Evolutionary conservation across 1,284 basidiomycete species (phyloP), one percentile per base, ranked within the genome.

Genomic region (Marasmius oreades): DNA sequence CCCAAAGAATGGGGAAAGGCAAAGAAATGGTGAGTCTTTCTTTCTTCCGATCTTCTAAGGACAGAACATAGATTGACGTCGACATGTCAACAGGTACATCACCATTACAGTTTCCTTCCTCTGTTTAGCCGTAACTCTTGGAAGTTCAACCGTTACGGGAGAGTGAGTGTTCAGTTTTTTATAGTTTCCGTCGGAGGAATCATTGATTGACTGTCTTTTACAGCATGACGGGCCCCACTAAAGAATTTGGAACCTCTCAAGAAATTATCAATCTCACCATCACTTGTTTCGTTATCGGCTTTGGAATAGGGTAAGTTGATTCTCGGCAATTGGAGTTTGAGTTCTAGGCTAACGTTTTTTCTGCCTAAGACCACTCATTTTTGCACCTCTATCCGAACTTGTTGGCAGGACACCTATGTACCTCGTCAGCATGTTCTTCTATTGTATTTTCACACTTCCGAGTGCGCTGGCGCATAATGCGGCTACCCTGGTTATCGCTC

Each of bases 371-470:
- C 73, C 73, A 11, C 61, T 74, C 24, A 63, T 70, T 52, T 70
- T 73, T 51, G 71, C 72, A 0, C 73, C 74, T 8, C 60, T 76
- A 3, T 74, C 71, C 2, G 86, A 90, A 63, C 69, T 74, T 18
- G 63, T 71, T 31, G 76, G 76, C 10, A 66, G 75, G 2, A 73
- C 75, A 28, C 78, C 79, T 1, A 70, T 85, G 37, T 86, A 88
- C 64, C 69, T 82, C 60, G 61, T 78, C 55, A 74, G 80, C 46
- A 82, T 85, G 63, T 69, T 83, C 63, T 68, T 81, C 42, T 88
- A 84, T 71, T 81, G 79, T 16, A 76, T 78, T 44, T 84, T 82
- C 67, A 81, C 82, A 44, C 73, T 89, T 28, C 86, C 84, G 2
- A 80, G 80, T 55, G 84, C 84, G 1, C 73, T 89, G 2, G 73